A percentile compares a stretch with the other conserved stretches of the same genome.
These are phyloP conservation scores for Aureobasidium mangrovei DNA, from an alignment of 2,329 filamentous ascomycete species.

Conservation along the genomic window DNA sequence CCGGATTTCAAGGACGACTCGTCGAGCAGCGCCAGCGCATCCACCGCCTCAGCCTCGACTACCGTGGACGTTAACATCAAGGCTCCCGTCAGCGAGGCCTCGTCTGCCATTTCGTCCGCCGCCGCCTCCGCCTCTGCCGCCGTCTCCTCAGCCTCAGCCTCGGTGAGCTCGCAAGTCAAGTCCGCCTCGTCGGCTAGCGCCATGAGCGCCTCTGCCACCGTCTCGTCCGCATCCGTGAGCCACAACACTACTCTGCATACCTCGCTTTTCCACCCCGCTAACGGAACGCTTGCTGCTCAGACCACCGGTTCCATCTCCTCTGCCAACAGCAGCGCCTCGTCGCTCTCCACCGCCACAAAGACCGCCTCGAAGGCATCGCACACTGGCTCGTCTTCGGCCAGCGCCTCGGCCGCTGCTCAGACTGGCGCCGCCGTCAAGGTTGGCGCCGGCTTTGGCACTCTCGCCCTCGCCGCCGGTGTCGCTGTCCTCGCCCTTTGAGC, in stretches of 20 bases:
- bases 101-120: slow-evolving; percentile 17
- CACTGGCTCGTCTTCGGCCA: slow-evolving; percentile 22
- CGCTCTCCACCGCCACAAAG: slow-evolving; percentile 24
- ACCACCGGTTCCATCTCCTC: slow-evolving; percentile 11
- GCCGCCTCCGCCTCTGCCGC: slow-evolving; percentile 18
- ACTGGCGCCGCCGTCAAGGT: slow-evolving; percentile 28
- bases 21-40: slow-evolving; percentile 16
- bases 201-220: not conserved
- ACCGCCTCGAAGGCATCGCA: slow-evolving; percentile 18
- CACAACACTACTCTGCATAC: not conserved
- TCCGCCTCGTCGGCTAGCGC: slow-evolving; percentile 1
- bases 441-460: slow-evolving; percentile 32
- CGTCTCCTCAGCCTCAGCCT: slow-evolving; percentile 2
- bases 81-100: slow-evolving; percentile 8
- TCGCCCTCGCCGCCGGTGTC: slow-evolving; percentile 31
- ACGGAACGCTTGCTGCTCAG: not conserved
- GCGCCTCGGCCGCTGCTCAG: slow-evolving; percentile 21
- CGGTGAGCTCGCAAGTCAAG: not conserved
- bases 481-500: slow-evolving; percentile 30
- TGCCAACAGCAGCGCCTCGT: slow-evolving; percentile 48
- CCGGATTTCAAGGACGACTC: slow-evolving; percentile 24
- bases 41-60: slow-evolving; percentile 16
- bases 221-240: slow-evolving; percentile 33
- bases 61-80: slow-evolving; percentile 19
- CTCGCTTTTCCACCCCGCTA: not conserved